phyloP scores from a whole-genome alignment of 106 monocot species.

The Allium fistulosum region DNA sequence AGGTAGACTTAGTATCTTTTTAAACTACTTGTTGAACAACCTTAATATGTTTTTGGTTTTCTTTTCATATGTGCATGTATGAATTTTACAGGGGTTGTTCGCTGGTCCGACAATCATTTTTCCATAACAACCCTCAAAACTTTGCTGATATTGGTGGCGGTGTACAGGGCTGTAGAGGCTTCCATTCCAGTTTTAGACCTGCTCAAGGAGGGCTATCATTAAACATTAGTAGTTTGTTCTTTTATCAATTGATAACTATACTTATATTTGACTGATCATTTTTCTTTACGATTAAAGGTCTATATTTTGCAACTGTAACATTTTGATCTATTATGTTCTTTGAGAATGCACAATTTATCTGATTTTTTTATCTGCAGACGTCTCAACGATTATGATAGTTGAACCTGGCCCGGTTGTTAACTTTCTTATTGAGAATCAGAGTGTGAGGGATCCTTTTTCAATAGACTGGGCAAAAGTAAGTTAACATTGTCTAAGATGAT shows the following conservation, averaged over 20 bases:
- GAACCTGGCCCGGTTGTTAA: slow-evolving; percentile 78
- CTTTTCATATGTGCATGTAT: no score
- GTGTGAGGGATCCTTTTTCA: slow-evolving; percentile 36
- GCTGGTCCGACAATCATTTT: slow-evolving; percentile 82
- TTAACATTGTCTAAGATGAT: background rate
- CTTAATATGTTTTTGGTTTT: no score
- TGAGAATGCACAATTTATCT: no score
- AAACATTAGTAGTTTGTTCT: slow-evolving; percentile 58
- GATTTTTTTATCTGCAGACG: slow-evolving; percentile 31
- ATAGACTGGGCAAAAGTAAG: slow-evolving; percentile 86
- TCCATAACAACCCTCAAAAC: slow-evolving; percentile 58
- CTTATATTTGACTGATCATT: no score
- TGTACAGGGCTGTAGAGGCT: slow-evolving; percentile 67
- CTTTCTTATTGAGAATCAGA: slow-evolving; percentile 77
- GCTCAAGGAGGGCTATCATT: slow-evolving; percentile 21
- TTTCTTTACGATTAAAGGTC: no score
- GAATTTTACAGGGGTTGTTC: slow-evolving; percentile 63
- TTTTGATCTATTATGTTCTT: background rate
- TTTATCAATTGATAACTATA: no score
- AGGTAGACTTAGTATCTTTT: slow-evolving; percentile 32
- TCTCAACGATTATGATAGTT: slow-evolving; percentile 93
- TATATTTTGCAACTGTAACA: no score
- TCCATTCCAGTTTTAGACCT: slow-evolving; percentile 80
- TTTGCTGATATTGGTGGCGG: slow-evolving; percentile 79
- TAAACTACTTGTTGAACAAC: no score